These are phyloP conservation scores for Paecilomyces sp. DNA, from an alignment of 2,329 filamentous ascomycete species.

Conservation along the genomic window DNA sequence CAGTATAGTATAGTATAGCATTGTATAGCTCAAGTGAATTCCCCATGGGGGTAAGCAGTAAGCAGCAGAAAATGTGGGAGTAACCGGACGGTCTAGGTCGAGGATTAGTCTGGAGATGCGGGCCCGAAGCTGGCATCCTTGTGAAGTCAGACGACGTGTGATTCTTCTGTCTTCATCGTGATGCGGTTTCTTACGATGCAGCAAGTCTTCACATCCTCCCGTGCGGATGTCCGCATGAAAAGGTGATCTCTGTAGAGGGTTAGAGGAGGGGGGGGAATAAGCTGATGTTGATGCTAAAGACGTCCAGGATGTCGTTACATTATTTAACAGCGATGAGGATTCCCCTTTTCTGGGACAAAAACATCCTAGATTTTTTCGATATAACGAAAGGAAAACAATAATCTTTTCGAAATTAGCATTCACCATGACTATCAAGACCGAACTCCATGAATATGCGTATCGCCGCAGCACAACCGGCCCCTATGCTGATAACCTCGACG, in stretches of 20 bases:
- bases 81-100: not conserved
- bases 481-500: slow-evolving; percentile 11
- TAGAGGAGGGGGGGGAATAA: not conserved
- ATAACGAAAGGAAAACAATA: too few species aligned
- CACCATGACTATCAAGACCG: not conserved
- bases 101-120: not conserved
- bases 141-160: not conserved
- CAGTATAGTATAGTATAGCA: too few species aligned
- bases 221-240: not conserved
- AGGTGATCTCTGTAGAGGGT: not conserved
- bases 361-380: not conserved
- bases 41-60: not conserved
- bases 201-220: not conserved
- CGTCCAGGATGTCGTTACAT: not conserved
- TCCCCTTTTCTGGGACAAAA: not conserved
- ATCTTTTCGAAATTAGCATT: not conserved
- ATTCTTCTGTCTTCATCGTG: not conserved
- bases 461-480: slow-evolving; percentile 7
- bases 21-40: not conserved
- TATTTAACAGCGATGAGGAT: not conserved
- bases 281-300: not conserved
- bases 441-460: slow-evolving; percentile 5
- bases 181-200: not conserved
- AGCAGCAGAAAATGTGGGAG: not conserved
- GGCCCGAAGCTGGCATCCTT: not conserved